phyloP scores from a whole-genome alignment of 768 basidiomycete species.

The Pleurotus tuber-regium region DNA sequence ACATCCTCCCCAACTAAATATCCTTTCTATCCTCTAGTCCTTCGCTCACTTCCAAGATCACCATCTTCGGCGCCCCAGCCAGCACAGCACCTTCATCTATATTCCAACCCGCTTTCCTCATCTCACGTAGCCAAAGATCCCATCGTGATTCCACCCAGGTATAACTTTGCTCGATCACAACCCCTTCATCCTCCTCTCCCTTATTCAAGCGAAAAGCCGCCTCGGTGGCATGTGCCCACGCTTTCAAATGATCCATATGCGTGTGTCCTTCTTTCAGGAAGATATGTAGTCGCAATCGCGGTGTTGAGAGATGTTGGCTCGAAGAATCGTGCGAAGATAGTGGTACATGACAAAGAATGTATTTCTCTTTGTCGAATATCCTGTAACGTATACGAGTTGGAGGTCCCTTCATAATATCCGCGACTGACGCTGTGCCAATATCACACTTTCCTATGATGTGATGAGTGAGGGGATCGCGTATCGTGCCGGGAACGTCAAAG shows the following conservation, averaged over 20 bases:
- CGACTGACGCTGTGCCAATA: slow-evolving; percentile 42
- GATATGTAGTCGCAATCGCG: slow-evolving; percentile 34
- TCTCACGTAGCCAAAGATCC: slow-evolving; percentile 20
- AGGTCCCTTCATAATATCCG: no score
- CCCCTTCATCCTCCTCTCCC: not conserved
- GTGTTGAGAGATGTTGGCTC: no score
- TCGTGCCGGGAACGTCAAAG: slow-evolving; percentile 34
- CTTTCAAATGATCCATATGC: slow-evolving; percentile 48
- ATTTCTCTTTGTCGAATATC: not conserved
- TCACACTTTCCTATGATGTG: slow-evolving; percentile 40
- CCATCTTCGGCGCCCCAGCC: slow-evolving; percentile 28
- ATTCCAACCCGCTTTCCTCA: slow-evolving; percentile 38
- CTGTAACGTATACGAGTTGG: not conserved
- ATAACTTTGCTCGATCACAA: slow-evolving; percentile 21
- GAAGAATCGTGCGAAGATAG: no score
- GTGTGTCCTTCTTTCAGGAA: slow-evolving; percentile 50
- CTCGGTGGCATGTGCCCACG: slow-evolving; percentile 49
- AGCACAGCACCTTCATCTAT: slow-evolving; percentile 29
- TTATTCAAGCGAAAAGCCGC: slow-evolving; percentile 11
- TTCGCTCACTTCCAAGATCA: slow-evolving; percentile 17
- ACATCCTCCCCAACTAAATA: no score
- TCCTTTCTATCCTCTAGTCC: not conserved
- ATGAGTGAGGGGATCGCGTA: slow-evolving; percentile 36
- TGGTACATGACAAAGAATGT: no score
- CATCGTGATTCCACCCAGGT: slow-evolving; percentile 17